These are phyloP conservation scores for Vanilla planifolia DNA, from an alignment of 106 monocot species.

Conservation along the genomic window DNA sequence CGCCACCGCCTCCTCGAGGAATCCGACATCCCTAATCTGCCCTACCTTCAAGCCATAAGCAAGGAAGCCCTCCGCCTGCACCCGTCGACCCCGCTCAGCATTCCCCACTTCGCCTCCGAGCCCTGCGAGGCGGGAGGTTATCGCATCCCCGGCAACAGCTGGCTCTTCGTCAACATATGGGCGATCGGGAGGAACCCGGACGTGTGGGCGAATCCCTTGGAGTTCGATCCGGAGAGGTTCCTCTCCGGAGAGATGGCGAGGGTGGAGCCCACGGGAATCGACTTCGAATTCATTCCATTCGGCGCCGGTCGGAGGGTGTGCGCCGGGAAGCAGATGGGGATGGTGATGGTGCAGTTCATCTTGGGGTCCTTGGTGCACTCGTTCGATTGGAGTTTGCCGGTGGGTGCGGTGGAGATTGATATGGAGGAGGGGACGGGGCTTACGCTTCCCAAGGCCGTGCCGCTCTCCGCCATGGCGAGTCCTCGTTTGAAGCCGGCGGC, in stretches of 20 bases:
- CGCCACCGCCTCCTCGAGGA: slow-evolving; percentile 13
- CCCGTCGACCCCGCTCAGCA: slow-evolving; percentile 27
- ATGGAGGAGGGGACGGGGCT: slow-evolving; percentile 21
- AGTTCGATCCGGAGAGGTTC: slow-evolving; percentile 38
- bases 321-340: slow-evolving; percentile 7
- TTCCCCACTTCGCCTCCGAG: slow-evolving; percentile 19
- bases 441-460: slow-evolving; percentile 19
- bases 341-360: slow-evolving; percentile 9
- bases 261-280: slow-evolving; percentile 1
- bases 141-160: slow-evolving; percentile 16
- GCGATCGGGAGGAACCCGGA: slow-evolving; percentile 31
- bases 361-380: slow-evolving; percentile 21
- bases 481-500: background rate
- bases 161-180: slow-evolving; percentile 33
- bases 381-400: slow-evolving; percentile 23
- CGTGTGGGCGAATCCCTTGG: slow-evolving; percentile 28
- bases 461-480: slow-evolving; percentile 10
- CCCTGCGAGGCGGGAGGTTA: slow-evolving; percentile 24
- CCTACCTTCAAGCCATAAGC: slow-evolving; percentile 23
- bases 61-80: slow-evolving; percentile 37
- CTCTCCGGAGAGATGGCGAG: background rate
- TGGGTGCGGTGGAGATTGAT: background rate
- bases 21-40: slow-evolving; percentile 27
- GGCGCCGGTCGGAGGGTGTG: slow-evolving; percentile 18
- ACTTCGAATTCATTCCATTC: slow-evolving; percentile 15